These are phyloP conservation scores for Setaria italica DNA, from an alignment of 202 grass and related monocot genomes.

Conservation along the genomic window DNA sequence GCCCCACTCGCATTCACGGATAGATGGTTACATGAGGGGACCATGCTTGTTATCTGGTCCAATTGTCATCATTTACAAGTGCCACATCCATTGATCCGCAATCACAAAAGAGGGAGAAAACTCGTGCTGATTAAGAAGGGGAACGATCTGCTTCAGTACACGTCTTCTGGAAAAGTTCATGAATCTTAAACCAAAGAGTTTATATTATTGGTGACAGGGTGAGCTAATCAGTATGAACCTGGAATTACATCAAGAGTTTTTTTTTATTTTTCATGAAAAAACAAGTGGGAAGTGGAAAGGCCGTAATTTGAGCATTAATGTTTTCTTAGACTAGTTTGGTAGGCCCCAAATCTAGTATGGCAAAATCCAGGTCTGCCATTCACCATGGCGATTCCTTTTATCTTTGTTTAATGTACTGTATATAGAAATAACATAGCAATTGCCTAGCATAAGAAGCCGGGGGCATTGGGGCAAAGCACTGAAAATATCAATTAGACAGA, in stretches of 20 bases:
- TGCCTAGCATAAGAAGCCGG: not conserved
- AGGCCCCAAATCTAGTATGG: not conserved
- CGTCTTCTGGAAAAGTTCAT: not conserved
- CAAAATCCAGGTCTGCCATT: not conserved
- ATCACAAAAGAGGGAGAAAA: conserved; percentile 11
- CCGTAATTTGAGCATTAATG: not conserved
- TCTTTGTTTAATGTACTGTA: not conserved
- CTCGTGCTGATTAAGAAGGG: not conserved
- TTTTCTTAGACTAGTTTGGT: not conserved
- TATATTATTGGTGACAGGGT: not conserved
- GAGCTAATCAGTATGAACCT: not conserved
- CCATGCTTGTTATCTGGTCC: conserved; percentile 23
- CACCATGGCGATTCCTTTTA: not conserved
- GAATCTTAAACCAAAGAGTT: not conserved
- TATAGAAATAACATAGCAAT: not conserved
- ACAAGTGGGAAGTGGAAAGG: not conserved
- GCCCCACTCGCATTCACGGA: conserved; percentile 39
- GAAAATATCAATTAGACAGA: conserved; percentile 22
- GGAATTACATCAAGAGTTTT: not conserved
- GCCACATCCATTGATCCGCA: conserved; percentile 8
- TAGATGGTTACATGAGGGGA: conserved; percentile 43
- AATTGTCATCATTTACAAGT: conserved; percentile 32
- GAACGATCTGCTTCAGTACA: not conserved
- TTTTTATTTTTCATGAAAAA: not conserved
- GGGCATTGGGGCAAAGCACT: not conserved